phyloP scores from a whole-genome alignment of 202 grass and related monocot genomes.

The Schoenoplectus triqueter region DNA sequence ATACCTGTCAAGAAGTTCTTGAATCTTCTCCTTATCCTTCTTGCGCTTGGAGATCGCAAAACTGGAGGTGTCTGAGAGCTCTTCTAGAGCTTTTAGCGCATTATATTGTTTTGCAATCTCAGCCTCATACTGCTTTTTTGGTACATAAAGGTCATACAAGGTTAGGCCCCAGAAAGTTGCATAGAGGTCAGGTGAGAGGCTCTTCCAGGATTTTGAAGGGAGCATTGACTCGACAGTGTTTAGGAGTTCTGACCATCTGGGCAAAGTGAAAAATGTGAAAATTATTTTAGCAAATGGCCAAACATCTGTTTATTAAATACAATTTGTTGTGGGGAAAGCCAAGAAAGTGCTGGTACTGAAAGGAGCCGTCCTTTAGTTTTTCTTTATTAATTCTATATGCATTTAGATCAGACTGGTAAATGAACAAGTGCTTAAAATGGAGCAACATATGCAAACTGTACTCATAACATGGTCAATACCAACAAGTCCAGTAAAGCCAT shows the following conservation, averaged over 20 bases:
- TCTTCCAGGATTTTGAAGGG: slow-evolving; percentile 85
- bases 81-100: slow-evolving; percentile 92
- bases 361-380: background rate
- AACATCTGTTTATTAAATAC: slow-evolving; percentile 7
- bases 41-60: slow-evolving; percentile 92
- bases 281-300: background rate
- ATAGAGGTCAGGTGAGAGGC: slow-evolving; percentile 93
- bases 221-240: slow-evolving; percentile 71
- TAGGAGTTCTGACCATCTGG: slow-evolving; percentile 89
- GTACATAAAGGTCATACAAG: slow-evolving; percentile 91
- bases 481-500: background rate
- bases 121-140: slow-evolving; percentile 88
- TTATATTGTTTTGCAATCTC: slow-evolving; percentile 86
- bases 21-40: slow-evolving; percentile 98
- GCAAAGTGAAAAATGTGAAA: slow-evolving; percentile 35
- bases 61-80: slow-evolving; percentile 92
- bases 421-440: slow-evolving; percentile 20
- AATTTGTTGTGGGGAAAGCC: background rate
- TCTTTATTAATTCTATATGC: slow-evolving; percentile 11
- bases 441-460: background rate
- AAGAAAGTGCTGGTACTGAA: background rate
- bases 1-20: slow-evolving; percentile 92
- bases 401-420: background rate
- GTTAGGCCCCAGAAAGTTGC: slow-evolving; percentile 97
- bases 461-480: slow-evolving; percentile 4